Conservation (phyloP, 345 rosid species). For the Euphorbia lathyris region DNA sequence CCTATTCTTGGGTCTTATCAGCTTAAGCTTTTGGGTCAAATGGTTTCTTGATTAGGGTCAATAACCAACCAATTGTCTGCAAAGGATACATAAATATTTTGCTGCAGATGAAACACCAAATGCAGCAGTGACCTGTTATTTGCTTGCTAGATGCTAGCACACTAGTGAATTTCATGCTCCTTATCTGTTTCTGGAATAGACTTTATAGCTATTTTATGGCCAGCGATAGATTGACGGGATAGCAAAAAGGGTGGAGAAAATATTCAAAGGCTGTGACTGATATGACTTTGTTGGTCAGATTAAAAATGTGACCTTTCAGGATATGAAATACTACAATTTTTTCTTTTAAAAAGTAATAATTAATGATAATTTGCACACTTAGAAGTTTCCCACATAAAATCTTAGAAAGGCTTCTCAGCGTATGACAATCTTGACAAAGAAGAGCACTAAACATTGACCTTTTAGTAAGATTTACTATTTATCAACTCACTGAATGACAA, state of each 20-base stretch:
- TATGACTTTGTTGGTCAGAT: not conserved
- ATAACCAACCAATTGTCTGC: no score
- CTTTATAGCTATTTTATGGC: no score
- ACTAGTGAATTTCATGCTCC: not conserved
- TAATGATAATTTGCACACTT: not conserved
- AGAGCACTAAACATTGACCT: not conserved
- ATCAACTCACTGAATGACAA: not conserved
- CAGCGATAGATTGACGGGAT: not conserved
- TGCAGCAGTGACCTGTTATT: not conserved
- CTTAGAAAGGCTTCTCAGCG: not conserved
- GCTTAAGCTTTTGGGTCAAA: no score
- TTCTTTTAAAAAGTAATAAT: no score
- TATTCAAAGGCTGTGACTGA: not conserved
- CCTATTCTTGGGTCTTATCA: no score
- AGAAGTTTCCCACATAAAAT: not conserved
- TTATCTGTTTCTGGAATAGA: no score
- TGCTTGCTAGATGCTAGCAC: not conserved
- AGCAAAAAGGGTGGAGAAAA: not conserved
- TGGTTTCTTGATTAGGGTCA: no score
- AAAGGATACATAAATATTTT: no score
- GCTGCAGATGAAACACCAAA: not conserved
- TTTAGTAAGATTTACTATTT: not conserved
- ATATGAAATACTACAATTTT: not conserved
- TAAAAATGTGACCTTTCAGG: not conserved
- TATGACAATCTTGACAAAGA: not conserved